Conservation (phyloP, 1,139 yeast species). For the Taphrina betulina region DNA sequence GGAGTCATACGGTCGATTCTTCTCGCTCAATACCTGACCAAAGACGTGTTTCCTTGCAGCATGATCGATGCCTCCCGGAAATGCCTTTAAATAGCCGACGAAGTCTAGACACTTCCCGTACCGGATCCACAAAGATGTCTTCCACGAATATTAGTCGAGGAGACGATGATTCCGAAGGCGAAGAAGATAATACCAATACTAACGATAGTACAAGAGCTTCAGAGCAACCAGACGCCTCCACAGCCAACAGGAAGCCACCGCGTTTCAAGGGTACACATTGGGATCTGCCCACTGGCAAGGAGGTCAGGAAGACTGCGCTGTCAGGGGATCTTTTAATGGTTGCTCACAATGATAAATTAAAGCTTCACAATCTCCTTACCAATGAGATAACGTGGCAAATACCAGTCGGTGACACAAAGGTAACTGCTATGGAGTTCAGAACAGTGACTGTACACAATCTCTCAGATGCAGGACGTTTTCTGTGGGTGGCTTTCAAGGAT, state of each 20-base stretch:
- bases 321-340: slow-evolving; percentile 19
- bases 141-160: background rate
- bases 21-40: background rate
- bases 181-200: slow-evolving; percentile 1
- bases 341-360: slow-evolving; percentile 18
- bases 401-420: slow-evolving; percentile 21
- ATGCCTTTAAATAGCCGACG: background rate
- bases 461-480: slow-evolving; percentile 39
- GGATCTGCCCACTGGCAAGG: slow-evolving; percentile 27
- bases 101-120: background rate
- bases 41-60: slow-evolving; percentile 6
- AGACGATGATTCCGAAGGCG: slow-evolving; percentile 15
- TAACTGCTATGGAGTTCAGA: slow-evolving; percentile 26
- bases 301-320: slow-evolving; percentile 12
- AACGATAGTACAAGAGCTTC: slow-evolving; percentile 12
- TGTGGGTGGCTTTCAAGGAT: slow-evolving; percentile 48
- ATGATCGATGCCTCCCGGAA: slow-evolving; percentile 2
- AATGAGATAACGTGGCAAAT: slow-evolving; percentile 26
- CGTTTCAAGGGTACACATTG: slow-evolving; percentile 18
- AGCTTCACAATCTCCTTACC: slow-evolving; percentile 9
- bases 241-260: slow-evolving; percentile 45
- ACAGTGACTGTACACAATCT: slow-evolving; percentile 12
- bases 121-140: background rate
- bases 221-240: slow-evolving; percentile 42
- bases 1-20: background rate